phyloP scores from a whole-genome alignment of 2,329 filamentous ascomycete species.

The Daldinia sp. region DNA sequence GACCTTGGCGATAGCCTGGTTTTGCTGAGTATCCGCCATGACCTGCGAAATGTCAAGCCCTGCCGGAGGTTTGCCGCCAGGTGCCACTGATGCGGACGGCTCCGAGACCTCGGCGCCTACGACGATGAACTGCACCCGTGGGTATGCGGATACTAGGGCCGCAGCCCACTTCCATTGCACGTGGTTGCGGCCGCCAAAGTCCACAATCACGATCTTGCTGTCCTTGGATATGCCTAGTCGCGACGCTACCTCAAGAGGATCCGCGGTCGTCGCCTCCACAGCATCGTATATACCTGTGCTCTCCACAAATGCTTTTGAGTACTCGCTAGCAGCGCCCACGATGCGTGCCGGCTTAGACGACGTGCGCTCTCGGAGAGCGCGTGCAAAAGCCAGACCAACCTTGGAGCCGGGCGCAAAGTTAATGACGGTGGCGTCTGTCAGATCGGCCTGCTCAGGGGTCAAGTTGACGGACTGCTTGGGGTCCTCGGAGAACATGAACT shows the following conservation, averaged over 20 bases:
- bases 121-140: constrained; percentile 32
- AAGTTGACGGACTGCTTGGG: constrained; percentile 41
- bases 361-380: constrained; percentile 30
- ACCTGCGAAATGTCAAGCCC: constrained; percentile 30
- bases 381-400: constrained; percentile 44
- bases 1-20: constrained; percentile 39
- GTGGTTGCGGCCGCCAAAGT: constrained; percentile 49
- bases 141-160: constrained; percentile 23
- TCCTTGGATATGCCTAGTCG: constrained; percentile 11
- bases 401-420: constrained; percentile 51
- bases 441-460: constrained; percentile 49
- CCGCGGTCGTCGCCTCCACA: constrained; percentile 39
- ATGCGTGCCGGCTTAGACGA: constrained; percentile 37
- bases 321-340: constrained; percentile 47
- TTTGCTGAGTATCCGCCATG: constrained; percentile 44
- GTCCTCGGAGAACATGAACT: constrained; percentile 51
- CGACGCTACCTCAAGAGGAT: constrained; percentile 31
- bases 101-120: constrained; percentile 44
- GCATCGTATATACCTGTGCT: constrained; percentile 46
- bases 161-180: constrained; percentile 42
- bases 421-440: constrained; percentile 52
- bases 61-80: constrained; percentile 13
- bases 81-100: not conserved
- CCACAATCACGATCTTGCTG: constrained; percentile 44
- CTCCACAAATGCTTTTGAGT: constrained; percentile 45